phyloP scores from a whole-genome alignment of 139 green algal species.

The Penium margaritaceum region DNA sequence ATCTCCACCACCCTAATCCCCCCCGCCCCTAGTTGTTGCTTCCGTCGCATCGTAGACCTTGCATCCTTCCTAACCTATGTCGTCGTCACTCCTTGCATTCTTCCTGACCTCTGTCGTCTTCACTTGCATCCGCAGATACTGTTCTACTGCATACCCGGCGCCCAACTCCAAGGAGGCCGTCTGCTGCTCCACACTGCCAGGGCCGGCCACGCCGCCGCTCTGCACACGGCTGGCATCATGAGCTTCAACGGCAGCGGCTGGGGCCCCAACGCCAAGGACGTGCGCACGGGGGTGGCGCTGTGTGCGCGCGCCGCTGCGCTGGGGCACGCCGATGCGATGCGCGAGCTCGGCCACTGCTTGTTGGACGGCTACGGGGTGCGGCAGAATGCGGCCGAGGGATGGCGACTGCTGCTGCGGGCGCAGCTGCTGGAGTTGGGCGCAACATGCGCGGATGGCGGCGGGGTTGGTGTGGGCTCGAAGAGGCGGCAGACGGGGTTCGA shows the following conservation, averaged over 20 bases:
- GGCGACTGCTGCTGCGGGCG: constrained; percentile 36
- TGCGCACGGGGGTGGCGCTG: constrained; percentile 23
- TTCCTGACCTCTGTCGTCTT: too few species aligned
- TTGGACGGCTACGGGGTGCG: constrained; percentile 36
- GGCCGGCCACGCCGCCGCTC: constrained; percentile 22
- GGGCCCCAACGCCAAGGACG: constrained; percentile 12
- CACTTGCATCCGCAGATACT: constrained; percentile 1
- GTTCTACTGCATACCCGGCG: constrained; percentile 12
- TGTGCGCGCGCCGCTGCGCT: constrained; percentile 16
- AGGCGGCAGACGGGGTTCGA: not conserved
- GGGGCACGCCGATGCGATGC: constrained; percentile 21
- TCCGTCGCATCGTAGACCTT: too few species aligned
- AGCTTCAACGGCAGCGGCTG: constrained; percentile 41
- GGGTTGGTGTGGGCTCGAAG: not conserved
- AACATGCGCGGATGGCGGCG: not conserved
- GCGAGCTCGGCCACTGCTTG: constrained; percentile 43
- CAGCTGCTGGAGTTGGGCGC: constrained; percentile 24
- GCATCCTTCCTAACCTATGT: too few species aligned
- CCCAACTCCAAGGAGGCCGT: not conserved
- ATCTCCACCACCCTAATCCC: too few species aligned
- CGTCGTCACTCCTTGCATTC: too few species aligned
- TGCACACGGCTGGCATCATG: constrained; percentile 40
- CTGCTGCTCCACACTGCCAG: constrained; percentile 21
- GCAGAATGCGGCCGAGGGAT: constrained; percentile 15
- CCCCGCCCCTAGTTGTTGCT: too few species aligned